These are phyloP conservation scores for Scheffersomyces titani DNA, from an alignment of 1,139 yeast genomes.

Conservation along the genomic window DNA sequence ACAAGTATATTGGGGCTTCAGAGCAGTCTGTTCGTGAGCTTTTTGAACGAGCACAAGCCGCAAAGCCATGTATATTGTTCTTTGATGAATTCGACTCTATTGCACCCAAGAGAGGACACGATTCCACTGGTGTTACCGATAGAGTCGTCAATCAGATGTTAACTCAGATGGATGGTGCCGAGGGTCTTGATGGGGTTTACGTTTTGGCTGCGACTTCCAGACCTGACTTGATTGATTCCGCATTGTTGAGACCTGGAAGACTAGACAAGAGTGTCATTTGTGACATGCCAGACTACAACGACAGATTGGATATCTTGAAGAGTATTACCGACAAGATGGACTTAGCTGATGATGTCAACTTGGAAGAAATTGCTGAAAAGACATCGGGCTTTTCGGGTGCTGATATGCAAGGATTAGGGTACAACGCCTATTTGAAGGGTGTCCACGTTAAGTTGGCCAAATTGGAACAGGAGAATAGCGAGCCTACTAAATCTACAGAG, in stretches of 20 bases:
- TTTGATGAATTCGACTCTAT: constrained; percentile 97
- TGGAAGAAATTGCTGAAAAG: constrained; percentile 54
- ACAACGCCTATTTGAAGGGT: constrained; percentile 88
- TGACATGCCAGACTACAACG: constrained; percentile 75
- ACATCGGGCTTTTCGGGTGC: constrained; percentile 92
- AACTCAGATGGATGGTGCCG: constrained; percentile 99
- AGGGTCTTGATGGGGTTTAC: constrained; percentile 94
- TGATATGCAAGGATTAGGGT: constrained; percentile 88
- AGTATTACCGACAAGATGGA: constrained; percentile 64
- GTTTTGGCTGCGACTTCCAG: constrained; percentile 95
- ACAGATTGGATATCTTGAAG: constrained; percentile 70
- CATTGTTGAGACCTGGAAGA: constrained; percentile 92
- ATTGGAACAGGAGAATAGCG: constrained; percentile 31
- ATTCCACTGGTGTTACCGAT: constrained; percentile 96
- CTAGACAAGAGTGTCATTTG: constrained; percentile 90
- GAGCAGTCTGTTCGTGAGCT: constrained; percentile 93
- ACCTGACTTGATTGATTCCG: constrained; percentile 94
- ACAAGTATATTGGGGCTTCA: constrained; percentile 96
- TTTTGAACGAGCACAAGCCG: constrained; percentile 91
- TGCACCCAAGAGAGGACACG: constrained; percentile 98
- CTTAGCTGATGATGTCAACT: constrained; percentile 49
- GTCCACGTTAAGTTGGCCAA: constrained; percentile 73
- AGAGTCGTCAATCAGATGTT: constrained; percentile 95
- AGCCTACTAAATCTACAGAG: constrained; percentile 10
- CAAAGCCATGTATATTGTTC: constrained; percentile 90